These are phyloP conservation scores for Solanum boliviense DNA, from an alignment of 257 asterid genomes.

Conservation along the genomic window DNA sequence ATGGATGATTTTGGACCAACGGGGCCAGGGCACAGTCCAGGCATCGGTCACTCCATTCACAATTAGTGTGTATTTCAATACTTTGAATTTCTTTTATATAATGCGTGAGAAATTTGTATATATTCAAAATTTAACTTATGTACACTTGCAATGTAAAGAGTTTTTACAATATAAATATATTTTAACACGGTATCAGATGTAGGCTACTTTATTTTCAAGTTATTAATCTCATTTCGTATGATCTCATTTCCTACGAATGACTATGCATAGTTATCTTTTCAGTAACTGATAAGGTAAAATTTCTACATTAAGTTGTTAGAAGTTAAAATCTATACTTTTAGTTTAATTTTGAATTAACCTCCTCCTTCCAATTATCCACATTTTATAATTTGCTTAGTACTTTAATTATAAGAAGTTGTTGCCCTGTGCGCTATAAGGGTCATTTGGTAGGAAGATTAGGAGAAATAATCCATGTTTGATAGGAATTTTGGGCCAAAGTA, in stretches of 20 bases:
- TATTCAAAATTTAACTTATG: not conserved
- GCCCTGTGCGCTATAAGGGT: too few species aligned
- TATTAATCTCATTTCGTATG: not conserved
- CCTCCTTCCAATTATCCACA: not conserved
- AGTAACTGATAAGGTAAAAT: too few species aligned
- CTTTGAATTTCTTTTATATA: not conserved
- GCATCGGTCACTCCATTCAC: constrained; percentile 25
- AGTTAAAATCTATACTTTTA: not conserved
- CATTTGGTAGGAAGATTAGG: too few species aligned
- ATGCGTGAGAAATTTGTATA: not conserved
- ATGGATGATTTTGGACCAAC: constrained; percentile 19
- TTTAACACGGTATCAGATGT: too few species aligned
- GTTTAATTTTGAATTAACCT: not conserved
- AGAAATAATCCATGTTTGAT: too few species aligned
- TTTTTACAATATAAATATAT: not conserved
- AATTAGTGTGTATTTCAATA: not conserved
- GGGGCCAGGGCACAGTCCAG: constrained; percentile 30
- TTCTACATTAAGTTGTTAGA: not conserved
- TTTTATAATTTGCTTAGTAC: not conserved
- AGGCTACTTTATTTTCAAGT: not conserved
- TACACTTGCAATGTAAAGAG: not conserved
- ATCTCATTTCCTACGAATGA: not conserved
- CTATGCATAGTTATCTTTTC: not conserved
- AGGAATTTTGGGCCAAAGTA: too few species aligned
- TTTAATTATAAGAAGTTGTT: not conserved